Base-by-base conservation (phyloP, 345 rosid genomes). In the Pseudoturritis turrita region DNA sequence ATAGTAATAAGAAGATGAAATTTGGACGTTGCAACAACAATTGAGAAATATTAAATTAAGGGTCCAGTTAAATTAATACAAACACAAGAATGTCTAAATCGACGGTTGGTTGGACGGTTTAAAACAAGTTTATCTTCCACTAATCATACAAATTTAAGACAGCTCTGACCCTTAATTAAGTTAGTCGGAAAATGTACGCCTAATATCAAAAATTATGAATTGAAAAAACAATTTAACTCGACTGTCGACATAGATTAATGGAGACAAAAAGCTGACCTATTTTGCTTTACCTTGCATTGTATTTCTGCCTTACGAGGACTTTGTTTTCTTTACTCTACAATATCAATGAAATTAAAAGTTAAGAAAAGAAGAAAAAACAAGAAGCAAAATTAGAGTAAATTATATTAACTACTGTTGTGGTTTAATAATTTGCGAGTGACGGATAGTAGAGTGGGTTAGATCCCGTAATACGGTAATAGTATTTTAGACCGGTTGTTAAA, bases 121-220 rank as follows among this genome's bases (percentile, higher is more conserved):
- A 40, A 74, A 74, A 74, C 68, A 66, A 57, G 60, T 58, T 74
- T 74, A 74, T 66, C 68, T 14, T 65, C 18, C 60, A 57, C 53
- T 66, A 58, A 74, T 74, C 78, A 74, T 49, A 31, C 55, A 41
- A 39, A 59, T 25, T 64, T 66, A 58, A 29, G 72, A 66, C 72
- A 74, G 67, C 61, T 50, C 67, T 46, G 40, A 31, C 21, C 68
- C 31, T 18, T 35, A 36, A 33, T 61, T 31, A 65, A 49, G 61
- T 57, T 65, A 65, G 57, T 39, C 3, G 5, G 13, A 58, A 74
- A 45, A 23, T 55, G 22, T 44, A 33, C 56, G 8, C 62, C 31
- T 54, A 35, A 13, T 26, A 55, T 73, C 23, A 17, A 45, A 54
- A 45, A 18, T 47, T 26, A 37, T 73, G 59, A 28, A 37, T 47